Evolutionary conservation across 75 land plant genomes (phyloP), one percentile per base, ranked within the genome.

Genomic region (Picea sitchensis): DNA sequence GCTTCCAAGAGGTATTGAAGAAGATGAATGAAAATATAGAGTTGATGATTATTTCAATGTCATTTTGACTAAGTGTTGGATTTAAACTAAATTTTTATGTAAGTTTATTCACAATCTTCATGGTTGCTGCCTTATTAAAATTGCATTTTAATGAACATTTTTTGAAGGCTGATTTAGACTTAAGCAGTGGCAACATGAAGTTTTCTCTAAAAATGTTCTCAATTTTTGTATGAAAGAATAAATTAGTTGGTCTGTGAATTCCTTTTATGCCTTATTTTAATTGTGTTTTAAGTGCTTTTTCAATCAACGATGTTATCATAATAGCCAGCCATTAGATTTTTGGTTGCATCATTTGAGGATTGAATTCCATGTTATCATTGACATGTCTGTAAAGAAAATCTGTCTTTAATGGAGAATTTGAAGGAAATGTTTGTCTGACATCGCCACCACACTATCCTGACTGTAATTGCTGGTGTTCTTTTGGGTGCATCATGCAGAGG

Each of bases 1-100:
- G 65, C 82, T 96, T 60, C 99, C 97, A 18, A 87, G 93, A 95
- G 99, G 99, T 94, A 79, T 61, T 71, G 13, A 23, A 74, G 65
- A n/a, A 56, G 81, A 7, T 17, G 44, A 8, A n/a, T 20, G 21
- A n/a, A 44, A 20, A 2, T 44, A 71, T 38, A 44, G 1, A 71
- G 26, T 20, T 71, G 21, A 71, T 44, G 47, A 44, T 9, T 71
- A 20, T 8, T 20, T 71, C 23, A 44, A 18, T 71, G 47, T 20
- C 0, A n/a, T 71, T 71, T 23, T 44, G 11, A 44, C 20, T 13
- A 18, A 9, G 36, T 8, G 30, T 12, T 64, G 11, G 67, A 64
- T 7, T 64, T n/a, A n/a, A 64, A 31, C 31, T 64, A 47, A 32
- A 11, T 71, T 15, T 7, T n/a, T 41, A 41, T 44, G 56, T 9